Conservation (phyloP, 2,329 filamentous ascomycete genomes). For the Massarina eburnea region DNA sequence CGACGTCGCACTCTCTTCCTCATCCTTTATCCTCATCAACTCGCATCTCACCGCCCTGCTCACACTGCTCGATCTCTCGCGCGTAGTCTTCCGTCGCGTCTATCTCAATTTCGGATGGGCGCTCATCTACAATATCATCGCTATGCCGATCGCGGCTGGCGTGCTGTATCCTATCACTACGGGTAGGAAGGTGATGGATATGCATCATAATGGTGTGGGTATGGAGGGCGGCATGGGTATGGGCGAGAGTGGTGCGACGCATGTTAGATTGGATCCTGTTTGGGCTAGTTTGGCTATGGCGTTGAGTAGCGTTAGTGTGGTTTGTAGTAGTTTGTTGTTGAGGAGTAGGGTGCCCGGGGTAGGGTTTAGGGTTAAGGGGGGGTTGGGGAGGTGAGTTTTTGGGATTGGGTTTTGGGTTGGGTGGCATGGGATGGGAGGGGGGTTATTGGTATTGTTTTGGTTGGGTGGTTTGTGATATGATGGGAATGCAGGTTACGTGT, state of each 20-base stretch:
- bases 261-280: conserved; percentile 70
- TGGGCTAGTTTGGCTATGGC: conserved; percentile 96
- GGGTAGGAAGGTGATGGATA: conserved; percentile 50
- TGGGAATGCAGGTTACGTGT: not conserved
- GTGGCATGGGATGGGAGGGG: not conserved
- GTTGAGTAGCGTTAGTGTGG: conserved; percentile 84
- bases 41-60: conserved; percentile 70
- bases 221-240: conserved; percentile 42
- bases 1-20: conserved; percentile 79
- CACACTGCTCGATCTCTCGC: conserved; percentile 71
- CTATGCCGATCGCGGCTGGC: conserved; percentile 79
- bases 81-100: conserved; percentile 73
- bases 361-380: conserved; percentile 41
- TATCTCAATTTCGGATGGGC: conserved; percentile 88
- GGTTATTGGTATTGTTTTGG: not conserved
- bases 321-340: conserved; percentile 76
- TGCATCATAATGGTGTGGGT: conserved; percentile 32
- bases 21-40: conserved; percentile 78
- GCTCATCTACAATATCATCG: conserved; percentile 75
- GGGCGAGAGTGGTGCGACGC: conserved; percentile 46
- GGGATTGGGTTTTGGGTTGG: too few species aligned
- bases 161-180: conserved; percentile 67
- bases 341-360: conserved; percentile 52
- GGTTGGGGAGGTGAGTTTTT: too few species aligned
- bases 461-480: not conserved